Evolutionary conservation across 768 basidiomycete genomes (phyloP), one percentile per base, ranked within the genome.

Genomic region (Russula emetica): DNA sequence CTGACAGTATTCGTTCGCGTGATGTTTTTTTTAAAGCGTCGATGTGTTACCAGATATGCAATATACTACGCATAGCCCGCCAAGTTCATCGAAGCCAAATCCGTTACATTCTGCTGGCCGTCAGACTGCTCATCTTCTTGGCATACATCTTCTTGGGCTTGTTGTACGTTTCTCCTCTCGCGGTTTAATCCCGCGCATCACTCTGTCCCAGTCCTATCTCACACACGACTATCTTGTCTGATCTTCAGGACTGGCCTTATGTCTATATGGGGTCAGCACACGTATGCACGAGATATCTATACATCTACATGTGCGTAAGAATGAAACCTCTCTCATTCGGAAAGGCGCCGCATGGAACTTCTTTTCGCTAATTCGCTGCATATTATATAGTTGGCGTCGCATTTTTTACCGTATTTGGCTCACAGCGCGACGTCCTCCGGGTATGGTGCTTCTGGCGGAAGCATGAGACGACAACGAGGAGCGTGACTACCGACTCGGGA

Each of bases 401-500:
- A 26, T 66, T 56, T 44, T 62, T 62, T 28, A n/a, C 62, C 44
- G 49, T 62, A 20, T 66, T 66, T 20, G 64, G 55, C 20, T 53
- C 60, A 16, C 60, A 61, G 26, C 36, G 14, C 47, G 64, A 66
- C 51, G 51, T 62, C 36, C 28, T 66, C 22, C 22, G 51, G 2
- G 64, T 22, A 30, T 66, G 64, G 64, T 32, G 11, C 16, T 54
- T 66, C 24, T 62, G 60, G 60, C 55, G 40, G 16, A 50, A 50
- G 13, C 9, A 40, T 44, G 32, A 30, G 1, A 7, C 24, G 7
- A 16, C 5, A 5, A 8, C 55, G 8, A 16, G 4, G 13, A 42
- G 26, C 11, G 26, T 3, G 45, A 57, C 38, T 1, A 20, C 28
- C n/a, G 55, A 20, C 5, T 51, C 47, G 16, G 38, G 4, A 3